phyloP scores from a whole-genome alignment of 2,329 filamentous ascomycete genomes.

The Arachnomyces sp. region DNA sequence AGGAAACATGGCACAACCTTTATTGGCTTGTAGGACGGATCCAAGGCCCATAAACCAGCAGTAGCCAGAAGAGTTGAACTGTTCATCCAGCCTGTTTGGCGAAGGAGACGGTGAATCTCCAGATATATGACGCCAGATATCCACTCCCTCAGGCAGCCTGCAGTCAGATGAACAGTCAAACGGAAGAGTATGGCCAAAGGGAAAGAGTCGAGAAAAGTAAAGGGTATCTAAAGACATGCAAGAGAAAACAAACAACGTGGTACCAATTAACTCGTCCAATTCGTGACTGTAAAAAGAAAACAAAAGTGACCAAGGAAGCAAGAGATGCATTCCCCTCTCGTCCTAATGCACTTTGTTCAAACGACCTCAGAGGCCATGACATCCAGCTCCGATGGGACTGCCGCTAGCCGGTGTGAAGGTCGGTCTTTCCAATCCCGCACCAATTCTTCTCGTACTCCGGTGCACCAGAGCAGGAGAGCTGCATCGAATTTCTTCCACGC shows the following conservation, averaged over 20 bases:
- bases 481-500: slow-evolving; percentile 76
- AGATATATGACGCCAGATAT: no score
- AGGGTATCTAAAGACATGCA: slow-evolving; percentile 13
- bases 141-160: no score
- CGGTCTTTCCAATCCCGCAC: slow-evolving; percentile 56
- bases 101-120: no score
- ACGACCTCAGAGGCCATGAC: slow-evolving; percentile 4
- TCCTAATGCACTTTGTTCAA: not conserved
- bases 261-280: slow-evolving; percentile 11
- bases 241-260: slow-evolving; percentile 10
- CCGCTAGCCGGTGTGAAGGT: slow-evolving; percentile 4
- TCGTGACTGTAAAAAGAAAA: not conserved
- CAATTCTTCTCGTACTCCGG: slow-evolving; percentile 73
- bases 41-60: no score
- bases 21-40: no score
- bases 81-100: no score
- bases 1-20: no score
- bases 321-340: not conserved
- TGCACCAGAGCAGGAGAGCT: slow-evolving; percentile 76
- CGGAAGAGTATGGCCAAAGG: not conserved
- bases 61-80: no score
- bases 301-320: not conserved
- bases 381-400: not conserved
- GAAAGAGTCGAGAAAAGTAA: slow-evolving; percentile 5
- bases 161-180: no score